Base-by-base conservation (phyloP, 2,329 filamentous ascomycete genomes). In the Pseudogymnoascus sp. region DNA sequence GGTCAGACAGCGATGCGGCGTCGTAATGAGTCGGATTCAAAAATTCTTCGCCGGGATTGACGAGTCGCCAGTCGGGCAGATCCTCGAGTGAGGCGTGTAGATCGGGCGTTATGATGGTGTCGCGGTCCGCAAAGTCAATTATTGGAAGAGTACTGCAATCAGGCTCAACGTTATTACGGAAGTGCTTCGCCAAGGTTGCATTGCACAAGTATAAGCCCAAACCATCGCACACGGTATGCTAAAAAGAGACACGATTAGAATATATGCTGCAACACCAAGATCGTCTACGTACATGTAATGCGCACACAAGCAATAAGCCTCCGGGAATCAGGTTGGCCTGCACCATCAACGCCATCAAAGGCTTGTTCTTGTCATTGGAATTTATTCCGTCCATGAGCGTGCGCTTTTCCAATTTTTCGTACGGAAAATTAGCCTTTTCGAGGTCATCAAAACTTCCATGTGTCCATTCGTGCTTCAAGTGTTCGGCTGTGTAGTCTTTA, bases 381-480 rank as follows among this genome's bases (percentile, higher is more conserved):
- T 25, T 28, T 35, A 35, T 35, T 28, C 32, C 35, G 2, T 16
- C 57, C 22, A 58, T 35, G 22, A 58, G 32, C 7, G 35, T 35
- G 14, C 35, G 32, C 9, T 30, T 58, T 38, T 35, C 32, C n/a
- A 58, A 18, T 28, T 58, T 58, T 35, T 38, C 22, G 12, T 35
- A 58, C 2, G 57, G 57, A 9, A 58, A 58, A 35, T 58, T 5
- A 9, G 18, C 57, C 57, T 58, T n/a, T 28, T 12, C 57, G 18
- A 58, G 35, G 18, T 58, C 57, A 37, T 58, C 57, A 58, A 58
- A 58, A 18, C 32, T 58, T 38, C 57, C 57, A 58, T 38, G 35
- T 58, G 32, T 35, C 57, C 57, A 58, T 30, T 35, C 32, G 2
- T 58, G 32, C 30, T 38, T 58, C 16, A 58, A 58, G 7, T 58